Conservation (phyloP, 352 stramenopile genomes). For the Pythium apleroticum region DNA sequence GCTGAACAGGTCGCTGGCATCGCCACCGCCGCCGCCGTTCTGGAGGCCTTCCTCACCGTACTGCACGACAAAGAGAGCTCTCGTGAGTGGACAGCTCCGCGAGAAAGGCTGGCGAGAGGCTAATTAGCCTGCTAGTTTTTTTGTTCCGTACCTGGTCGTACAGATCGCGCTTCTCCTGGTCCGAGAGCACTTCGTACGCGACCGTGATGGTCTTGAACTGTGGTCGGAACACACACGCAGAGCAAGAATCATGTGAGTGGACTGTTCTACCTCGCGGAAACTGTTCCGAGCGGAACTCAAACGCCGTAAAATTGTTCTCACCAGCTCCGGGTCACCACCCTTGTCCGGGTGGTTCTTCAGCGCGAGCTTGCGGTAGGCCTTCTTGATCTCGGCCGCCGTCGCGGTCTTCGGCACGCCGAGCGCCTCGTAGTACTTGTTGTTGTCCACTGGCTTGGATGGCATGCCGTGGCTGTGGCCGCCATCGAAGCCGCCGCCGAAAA, state of each 20-base stretch:
- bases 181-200: conserved; percentile 97
- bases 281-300: neutral
- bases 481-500: conserved; percentile 80
- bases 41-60: conserved; percentile 98
- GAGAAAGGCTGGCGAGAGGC: neutral
- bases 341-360: conserved; percentile 98
- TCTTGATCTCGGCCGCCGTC: conserved; percentile 86
- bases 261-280: conserved; percentile 13
- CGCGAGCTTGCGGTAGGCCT: conserved; percentile 88
- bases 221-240: conserved; percentile 13
- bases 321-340: conserved; percentile 95
- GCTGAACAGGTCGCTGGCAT: conserved; percentile 93
- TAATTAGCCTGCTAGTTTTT: conserved; percentile 4
- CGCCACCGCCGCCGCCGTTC: conserved; percentile 71
- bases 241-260: conserved; percentile 7
- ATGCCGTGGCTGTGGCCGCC: conserved; percentile 41
- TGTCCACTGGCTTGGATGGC: conserved; percentile 71
- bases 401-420: conserved; percentile 86
- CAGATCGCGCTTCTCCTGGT: conserved; percentile 88
- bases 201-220: conserved; percentile 93
- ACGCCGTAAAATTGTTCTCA: conserved; percentile 26
- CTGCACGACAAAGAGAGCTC: conserved; percentile 8
- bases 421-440: conserved; percentile 88
- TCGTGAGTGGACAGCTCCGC: neutral
- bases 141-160: conserved; percentile 67